These are phyloP conservation scores for Fraxinus pennsylvanica DNA, from an alignment of 257 asterid species.

Conservation along the genomic window DNA sequence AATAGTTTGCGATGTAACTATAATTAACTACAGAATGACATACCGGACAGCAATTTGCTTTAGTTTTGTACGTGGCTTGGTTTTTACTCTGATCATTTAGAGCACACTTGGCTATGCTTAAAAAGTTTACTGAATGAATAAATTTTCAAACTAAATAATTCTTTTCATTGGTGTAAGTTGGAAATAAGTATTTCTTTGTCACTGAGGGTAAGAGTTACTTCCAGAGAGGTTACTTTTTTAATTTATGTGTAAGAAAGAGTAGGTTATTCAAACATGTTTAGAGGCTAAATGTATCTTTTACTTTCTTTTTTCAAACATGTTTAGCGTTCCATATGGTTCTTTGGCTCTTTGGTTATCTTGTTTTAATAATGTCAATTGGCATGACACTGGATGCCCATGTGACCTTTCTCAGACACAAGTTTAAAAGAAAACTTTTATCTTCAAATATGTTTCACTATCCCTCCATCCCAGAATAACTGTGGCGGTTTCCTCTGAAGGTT, in stretches of 20 bases:
- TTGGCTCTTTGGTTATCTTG: neutral
- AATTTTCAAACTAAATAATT: neutral
- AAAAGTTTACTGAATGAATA: neutral
- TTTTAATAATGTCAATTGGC: neutral
- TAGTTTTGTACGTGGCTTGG: neutral
- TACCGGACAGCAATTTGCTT: neutral
- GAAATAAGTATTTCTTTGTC: neutral
- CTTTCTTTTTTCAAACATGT: neutral
- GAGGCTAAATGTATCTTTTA: neutral
- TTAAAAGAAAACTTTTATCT: neutral
- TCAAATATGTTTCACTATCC: neutral
- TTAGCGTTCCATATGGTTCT: neutral
- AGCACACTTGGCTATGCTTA: neutral
- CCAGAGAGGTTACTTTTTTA: no score
- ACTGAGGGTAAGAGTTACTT: neutral
- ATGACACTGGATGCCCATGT: neutral
- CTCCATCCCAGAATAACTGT: neutral
- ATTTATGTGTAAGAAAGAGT: neutral
- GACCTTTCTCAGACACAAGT: neutral
- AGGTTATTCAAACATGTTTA: neutral
- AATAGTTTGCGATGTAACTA: neutral
- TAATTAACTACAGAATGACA: neutral
- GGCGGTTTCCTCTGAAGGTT: neutral
- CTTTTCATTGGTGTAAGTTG: neutral
- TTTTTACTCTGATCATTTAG: neutral